Evolutionary conservation across 129 eudicot genomes (phyloP).

Genomic region (Flaveria trinervia): DNA sequence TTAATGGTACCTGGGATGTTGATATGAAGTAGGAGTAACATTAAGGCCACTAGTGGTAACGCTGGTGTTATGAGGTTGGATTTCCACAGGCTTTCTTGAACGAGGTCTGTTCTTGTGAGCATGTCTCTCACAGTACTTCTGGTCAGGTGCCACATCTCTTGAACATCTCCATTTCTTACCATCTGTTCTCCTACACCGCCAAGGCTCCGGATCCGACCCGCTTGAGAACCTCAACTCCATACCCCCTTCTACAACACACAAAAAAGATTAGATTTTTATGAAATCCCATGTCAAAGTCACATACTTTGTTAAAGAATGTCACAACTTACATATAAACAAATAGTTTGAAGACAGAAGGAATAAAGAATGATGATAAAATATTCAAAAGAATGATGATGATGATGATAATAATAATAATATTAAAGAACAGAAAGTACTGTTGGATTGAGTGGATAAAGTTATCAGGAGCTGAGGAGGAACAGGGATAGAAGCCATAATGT

Average conservation of each 20-base stretch:
- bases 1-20: conserved; percentile 37
- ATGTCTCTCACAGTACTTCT: conserved; percentile 81
- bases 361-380: conserved; percentile 6
- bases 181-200: conserved; percentile 85
- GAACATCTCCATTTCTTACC: conserved; percentile 91
- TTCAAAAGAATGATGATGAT: background rate
- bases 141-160: conserved; percentile 69
- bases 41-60: conserved; percentile 10
- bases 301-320: background rate
- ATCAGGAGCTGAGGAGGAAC: conserved; percentile 61
- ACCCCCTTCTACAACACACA: conserved; percentile 24
- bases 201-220: conserved; percentile 72
- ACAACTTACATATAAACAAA: conserved; percentile 8
- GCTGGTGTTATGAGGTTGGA: conserved; percentile 33
- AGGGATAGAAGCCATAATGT: conserved; percentile 63
- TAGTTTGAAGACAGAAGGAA: background rate
- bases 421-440: conserved; percentile 38
- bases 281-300: no score
- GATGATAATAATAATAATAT: background rate
- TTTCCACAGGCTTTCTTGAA: conserved; percentile 98
- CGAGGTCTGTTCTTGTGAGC: conserved; percentile 66
- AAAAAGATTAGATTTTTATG: background rate
- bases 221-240: conserved; percentile 55
- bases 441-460: conserved; percentile 50
- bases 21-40: conserved; percentile 33